Evolutionary conservation across 2,329 filamentous ascomycete species (phyloP).

Genomic region (Pseudogymnoascus sp.): DNA sequence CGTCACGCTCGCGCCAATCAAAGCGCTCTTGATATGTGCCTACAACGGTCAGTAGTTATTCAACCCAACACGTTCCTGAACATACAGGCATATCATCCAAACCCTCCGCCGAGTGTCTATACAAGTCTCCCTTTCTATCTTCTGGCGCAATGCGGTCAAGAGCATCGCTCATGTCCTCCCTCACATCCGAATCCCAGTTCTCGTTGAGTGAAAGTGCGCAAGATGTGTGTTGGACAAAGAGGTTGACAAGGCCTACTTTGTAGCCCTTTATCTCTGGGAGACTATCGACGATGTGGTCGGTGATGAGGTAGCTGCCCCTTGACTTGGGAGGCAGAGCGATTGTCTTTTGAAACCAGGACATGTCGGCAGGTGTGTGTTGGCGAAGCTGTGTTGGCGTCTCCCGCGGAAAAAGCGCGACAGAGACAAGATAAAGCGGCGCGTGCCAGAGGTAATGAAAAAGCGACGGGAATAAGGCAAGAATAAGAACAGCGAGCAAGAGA

Average conservation of each 20-base stretch:
- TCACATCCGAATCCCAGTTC: constrained; percentile 81
- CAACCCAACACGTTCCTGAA: constrained; percentile 16
- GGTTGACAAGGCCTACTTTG: constrained; percentile 76
- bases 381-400: constrained; percentile 16
- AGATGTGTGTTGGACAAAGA: constrained; percentile 93
- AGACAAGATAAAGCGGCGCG: constrained; percentile 38
- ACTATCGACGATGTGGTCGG: constrained; percentile 60
- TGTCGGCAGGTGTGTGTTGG: constrained; percentile 28
- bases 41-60: constrained; percentile 27
- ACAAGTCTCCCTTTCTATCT: constrained; percentile 68
- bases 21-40: constrained; percentile 87
- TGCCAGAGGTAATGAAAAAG: constrained; percentile 47
- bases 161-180: constrained; percentile 87
- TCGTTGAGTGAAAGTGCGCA: constrained; percentile 90
- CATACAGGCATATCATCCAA: constrained; percentile 85
- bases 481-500: constrained; percentile 29
- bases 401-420: constrained; percentile 29
- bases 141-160: constrained; percentile 84
- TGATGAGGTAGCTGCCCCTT: constrained; percentile 85
- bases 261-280: constrained; percentile 77
- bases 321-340: constrained; percentile 70
- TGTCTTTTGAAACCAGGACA: constrained; percentile 78
- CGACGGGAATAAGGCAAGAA: constrained; percentile 45
- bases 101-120: constrained; percentile 82
- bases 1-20: constrained; percentile 82